Evolutionary conservation across 2,329 filamentous ascomycete genomes (phyloP).

Genomic region (Neocucurbitaria cava): DNA sequence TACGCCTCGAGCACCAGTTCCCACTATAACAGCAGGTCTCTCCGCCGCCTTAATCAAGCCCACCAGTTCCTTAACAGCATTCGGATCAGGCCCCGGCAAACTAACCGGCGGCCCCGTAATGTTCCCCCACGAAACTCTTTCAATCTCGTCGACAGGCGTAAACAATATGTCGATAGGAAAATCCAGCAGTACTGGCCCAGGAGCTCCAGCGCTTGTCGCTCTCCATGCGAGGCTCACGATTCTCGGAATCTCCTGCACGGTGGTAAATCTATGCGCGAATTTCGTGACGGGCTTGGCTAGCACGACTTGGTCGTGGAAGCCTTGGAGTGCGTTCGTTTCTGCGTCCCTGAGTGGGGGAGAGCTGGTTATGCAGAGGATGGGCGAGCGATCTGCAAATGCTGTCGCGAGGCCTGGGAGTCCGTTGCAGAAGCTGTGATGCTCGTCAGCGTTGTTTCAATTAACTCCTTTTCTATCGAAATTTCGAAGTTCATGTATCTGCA

Average conservation of each 20-base stretch:
- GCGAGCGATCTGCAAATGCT: slow-evolving; percentile 54
- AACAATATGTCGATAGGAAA: slow-evolving; percentile 54
- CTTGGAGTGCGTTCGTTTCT: slow-evolving; percentile 57
- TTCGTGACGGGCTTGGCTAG: slow-evolving; percentile 54
- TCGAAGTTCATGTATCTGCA: not conserved
- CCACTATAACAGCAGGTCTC: slow-evolving; percentile 52
- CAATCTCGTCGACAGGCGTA: slow-evolving; percentile 45
- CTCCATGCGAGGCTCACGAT: slow-evolving; percentile 54
- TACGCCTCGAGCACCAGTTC: slow-evolving; percentile 47
- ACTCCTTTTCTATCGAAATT: not conserved
- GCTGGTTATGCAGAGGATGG: slow-evolving; percentile 55
- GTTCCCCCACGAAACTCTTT: slow-evolving; percentile 52
- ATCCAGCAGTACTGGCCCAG: slow-evolving; percentile 51
- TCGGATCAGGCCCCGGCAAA: slow-evolving; percentile 47
- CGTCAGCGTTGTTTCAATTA: not conserved
- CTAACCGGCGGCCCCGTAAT: slow-evolving; percentile 45
- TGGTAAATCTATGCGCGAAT: slow-evolving; percentile 53
- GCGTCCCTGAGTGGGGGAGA: slow-evolving; percentile 55
- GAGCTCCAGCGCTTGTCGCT: slow-evolving; percentile 49
- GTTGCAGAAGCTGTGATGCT: slow-evolving; percentile 51
- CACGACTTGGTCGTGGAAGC: slow-evolving; percentile 56
- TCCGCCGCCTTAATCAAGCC: slow-evolving; percentile 43
- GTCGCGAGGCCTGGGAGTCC: slow-evolving; percentile 56
- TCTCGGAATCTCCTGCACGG: slow-evolving; percentile 54
- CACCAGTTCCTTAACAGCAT: slow-evolving; percentile 44